Evolutionary conservation across 306 rosid genomes (phyloP).

Genomic region (Vigna nakashimae): DNA sequence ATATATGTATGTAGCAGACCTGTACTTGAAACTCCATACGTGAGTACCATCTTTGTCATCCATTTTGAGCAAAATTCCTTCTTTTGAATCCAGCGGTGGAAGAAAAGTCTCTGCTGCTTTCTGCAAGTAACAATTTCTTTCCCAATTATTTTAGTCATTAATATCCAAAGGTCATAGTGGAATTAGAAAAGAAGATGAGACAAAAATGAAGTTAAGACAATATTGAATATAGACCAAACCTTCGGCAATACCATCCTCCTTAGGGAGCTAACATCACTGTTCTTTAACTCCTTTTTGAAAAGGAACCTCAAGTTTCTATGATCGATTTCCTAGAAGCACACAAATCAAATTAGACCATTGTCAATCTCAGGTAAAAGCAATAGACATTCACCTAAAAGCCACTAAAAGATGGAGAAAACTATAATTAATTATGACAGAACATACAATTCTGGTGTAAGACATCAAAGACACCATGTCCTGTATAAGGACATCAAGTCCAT

Average conservation of each 20-base stretch:
- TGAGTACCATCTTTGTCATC: slow-evolving; percentile 88
- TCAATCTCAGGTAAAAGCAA: slow-evolving; percentile 9
- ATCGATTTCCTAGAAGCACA: slow-evolving; percentile 63
- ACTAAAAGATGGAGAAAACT: slow-evolving; percentile 8
- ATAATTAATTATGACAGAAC: slow-evolving; percentile 30
- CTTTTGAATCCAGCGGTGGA: slow-evolving; percentile 85
- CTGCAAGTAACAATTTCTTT: slow-evolving; percentile 48
- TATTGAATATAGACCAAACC: slow-evolving; percentile 50
- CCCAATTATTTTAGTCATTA: slow-evolving; percentile 7
- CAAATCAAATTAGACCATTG: neutral
- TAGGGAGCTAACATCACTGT: slow-evolving; percentile 93
- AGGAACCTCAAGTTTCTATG: slow-evolving; percentile 70
- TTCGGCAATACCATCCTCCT: slow-evolving; percentile 94
- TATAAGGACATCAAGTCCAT: slow-evolving; percentile 31
- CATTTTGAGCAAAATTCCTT: slow-evolving; percentile 81
- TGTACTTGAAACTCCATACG: slow-evolving; percentile 94
- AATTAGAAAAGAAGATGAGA: slow-evolving; percentile 6
- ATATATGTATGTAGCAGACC: slow-evolving; percentile 50
- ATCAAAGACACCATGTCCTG: neutral
- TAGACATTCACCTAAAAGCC: slow-evolving; percentile 33
- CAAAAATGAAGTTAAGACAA: neutral
- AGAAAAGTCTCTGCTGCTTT: slow-evolving; percentile 92
- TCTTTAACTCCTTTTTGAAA: slow-evolving; percentile 88
- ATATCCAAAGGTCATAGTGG: neutral
- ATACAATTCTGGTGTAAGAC: slow-evolving; percentile 25